A percentile compares a stretch with the other conserved stretches of the same genome.
phyloP scores from a whole-genome alignment of 1,139 yeast genomes.

The Pichia sp. region DNA sequence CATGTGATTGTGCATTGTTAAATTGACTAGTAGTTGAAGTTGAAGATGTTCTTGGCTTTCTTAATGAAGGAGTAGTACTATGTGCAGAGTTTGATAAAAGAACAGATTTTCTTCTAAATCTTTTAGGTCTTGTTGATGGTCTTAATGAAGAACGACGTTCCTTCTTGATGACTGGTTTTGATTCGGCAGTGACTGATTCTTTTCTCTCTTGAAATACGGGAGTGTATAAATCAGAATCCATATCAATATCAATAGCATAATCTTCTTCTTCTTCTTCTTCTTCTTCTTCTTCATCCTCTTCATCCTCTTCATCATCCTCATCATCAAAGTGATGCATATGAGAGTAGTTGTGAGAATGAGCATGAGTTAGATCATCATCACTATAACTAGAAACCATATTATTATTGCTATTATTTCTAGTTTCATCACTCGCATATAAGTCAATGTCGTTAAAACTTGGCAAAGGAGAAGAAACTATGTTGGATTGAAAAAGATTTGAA shows the following conservation, averaged over 20 bases:
- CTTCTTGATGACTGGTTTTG: constrained; percentile 16
- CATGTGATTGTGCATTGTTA: neutral
- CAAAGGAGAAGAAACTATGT: constrained; percentile 4
- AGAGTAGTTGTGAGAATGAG: too few species aligned
- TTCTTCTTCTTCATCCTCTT: constrained; percentile 17
- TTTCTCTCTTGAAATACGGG: constrained; percentile 27
- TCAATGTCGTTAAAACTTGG: constrained; percentile 3
- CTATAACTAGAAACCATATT: constrained; percentile 27
- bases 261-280: constrained; percentile 20
- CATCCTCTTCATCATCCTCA: constrained; percentile 22
- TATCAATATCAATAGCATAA: constrained; percentile 9
- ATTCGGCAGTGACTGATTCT: constrained; percentile 22
- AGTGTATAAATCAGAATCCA: constrained; percentile 22
- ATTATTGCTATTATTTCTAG: neutral
- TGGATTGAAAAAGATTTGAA: neutral
- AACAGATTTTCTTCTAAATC: constrained; percentile 10
- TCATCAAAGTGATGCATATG: constrained; percentile 22
- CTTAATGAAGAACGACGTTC: constrained; percentile 12
- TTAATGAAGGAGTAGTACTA: constrained; percentile 2
- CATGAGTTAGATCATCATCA: constrained; percentile 24
- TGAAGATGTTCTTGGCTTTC: constrained; percentile 14
- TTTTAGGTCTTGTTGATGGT: constrained; percentile 13
- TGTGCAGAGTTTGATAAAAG: neutral
- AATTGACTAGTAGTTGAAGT: constrained; percentile 10
- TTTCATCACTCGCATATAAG: constrained; percentile 4